Conservation (phyloP, 768 basidiomycete genomes). For the Mycena floridula region DNA sequence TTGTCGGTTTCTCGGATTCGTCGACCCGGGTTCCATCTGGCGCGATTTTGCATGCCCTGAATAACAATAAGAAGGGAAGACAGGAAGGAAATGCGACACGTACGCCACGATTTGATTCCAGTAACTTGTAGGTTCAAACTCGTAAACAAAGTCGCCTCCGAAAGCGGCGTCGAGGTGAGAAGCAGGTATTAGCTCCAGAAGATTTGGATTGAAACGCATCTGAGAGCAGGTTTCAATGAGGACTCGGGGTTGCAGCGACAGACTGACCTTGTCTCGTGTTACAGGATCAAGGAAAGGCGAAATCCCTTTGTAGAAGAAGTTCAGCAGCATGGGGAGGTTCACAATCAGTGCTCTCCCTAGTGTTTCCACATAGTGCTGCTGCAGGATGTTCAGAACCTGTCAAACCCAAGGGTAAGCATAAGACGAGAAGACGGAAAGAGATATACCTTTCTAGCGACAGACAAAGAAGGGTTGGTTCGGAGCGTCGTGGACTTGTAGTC, state of each 20-base stretch:
- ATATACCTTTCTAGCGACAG: slow-evolving; percentile 68
- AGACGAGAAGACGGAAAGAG: background rate
- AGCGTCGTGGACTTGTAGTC: slow-evolving; percentile 83
- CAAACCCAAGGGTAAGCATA: background rate
- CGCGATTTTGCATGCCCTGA: slow-evolving; percentile 49
- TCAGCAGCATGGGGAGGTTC: slow-evolving; percentile 70
- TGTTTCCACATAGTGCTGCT: slow-evolving; percentile 86
- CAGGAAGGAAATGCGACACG: no score
- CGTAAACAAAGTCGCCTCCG: slow-evolving; percentile 67
- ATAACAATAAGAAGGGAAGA: background rate
- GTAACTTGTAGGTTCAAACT: slow-evolving; percentile 69
- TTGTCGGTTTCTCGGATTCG: slow-evolving; percentile 5
- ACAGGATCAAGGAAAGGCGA: slow-evolving; percentile 84
- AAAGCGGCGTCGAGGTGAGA: slow-evolving; percentile 80
- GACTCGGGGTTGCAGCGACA: background rate
- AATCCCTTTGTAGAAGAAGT: slow-evolving; percentile 79
- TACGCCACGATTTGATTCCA: slow-evolving; percentile 76
- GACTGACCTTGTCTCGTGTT: slow-evolving; percentile 74
- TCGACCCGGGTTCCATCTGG: slow-evolving; percentile 46
- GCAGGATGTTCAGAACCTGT: slow-evolving; percentile 70
- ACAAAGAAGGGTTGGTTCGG: slow-evolving; percentile 79
- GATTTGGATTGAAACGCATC: slow-evolving; percentile 88
- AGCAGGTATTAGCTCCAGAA: slow-evolving; percentile 66
- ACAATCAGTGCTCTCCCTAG: slow-evolving; percentile 80
- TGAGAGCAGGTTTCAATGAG: slow-evolving; percentile 16